Conservation (phyloP, 1,139 yeast species). For the Pichiaceae sp. region DNA sequence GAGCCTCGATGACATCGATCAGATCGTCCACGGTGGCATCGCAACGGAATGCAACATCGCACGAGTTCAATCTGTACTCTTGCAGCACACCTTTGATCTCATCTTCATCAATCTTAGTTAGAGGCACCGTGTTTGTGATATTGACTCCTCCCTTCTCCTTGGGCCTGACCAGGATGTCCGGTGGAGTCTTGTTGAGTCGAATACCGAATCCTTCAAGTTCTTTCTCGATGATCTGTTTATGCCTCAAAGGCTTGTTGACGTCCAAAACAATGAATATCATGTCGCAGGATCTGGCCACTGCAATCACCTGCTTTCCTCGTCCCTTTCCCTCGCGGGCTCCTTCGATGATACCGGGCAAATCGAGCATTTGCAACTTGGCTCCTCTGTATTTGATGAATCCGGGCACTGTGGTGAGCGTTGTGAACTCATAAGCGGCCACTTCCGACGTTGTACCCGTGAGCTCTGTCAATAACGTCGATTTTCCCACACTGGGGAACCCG, state of each 20-base stretch:
- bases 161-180: conserved; percentile 82
- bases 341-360: conserved; percentile 96
- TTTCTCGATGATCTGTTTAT: conserved; percentile 85
- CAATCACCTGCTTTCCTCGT: conserved; percentile 97
- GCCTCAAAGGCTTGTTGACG: conserved; percentile 91
- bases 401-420: conserved; percentile 95
- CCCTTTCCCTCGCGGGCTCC: conserved; percentile 99
- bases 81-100: conserved; percentile 94
- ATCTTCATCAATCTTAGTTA: conserved; percentile 84
- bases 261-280: conserved; percentile 87
- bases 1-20: conserved; percentile 88
- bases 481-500: conserved; percentile 99
- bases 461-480: conserved; percentile 76
- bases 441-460: conserved; percentile 95
- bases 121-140: conserved; percentile 86
- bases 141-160: conserved; percentile 95
- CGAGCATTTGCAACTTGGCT: conserved; percentile 95
- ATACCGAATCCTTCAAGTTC: conserved; percentile 98
- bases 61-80: conserved; percentile 90
- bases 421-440: conserved; percentile 95
- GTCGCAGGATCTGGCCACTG: conserved; percentile 95
- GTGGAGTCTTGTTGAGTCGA: conserved; percentile 84
- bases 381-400: conserved; percentile 95
- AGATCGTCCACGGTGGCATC: conserved; percentile 96
- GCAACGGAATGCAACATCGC: conserved; percentile 94